Base-by-base conservation (phyloP, 2,329 filamentous ascomycete species). In the Cladophialophora carrionii region DNA sequence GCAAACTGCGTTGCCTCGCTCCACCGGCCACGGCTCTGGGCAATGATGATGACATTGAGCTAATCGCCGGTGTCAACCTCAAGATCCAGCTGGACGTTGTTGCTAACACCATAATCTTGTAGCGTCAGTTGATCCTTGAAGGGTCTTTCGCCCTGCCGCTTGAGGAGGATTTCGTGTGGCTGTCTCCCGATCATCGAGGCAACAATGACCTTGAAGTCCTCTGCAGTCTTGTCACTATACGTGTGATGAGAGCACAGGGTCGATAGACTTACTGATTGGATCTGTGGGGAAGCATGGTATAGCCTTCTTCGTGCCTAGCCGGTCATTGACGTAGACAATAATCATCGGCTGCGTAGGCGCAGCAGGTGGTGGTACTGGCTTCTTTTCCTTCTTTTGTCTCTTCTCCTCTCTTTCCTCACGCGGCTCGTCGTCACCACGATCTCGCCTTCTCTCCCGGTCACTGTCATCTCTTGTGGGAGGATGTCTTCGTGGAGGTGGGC, bases 261-360 rank as follows among this genome's bases (percentile, higher is more conserved):
- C 22, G 46, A 20, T 32, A 53, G 58, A 76, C 78, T 72, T 65
- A 80, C 80, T 89, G 70, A 97, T 88, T 7, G 88, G 88, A 78
- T 98, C 94, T 2, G 87, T 90, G 0, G 91, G 88, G 63, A 96
- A 82, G 76, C 93, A 97, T 0, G 94, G 94, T 69, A 98, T 95
- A 59, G 91, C 90, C 17, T 93, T 91, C 74, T 96, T 96, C n/a
- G 94, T 97, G 12, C 94, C 94, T 41, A 98, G 81, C n/a, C 94
- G 86, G 78, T 98, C 94, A 76, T 98, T 98, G 74, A 98, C 88
- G 73, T 94, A 87, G 20, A 98, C 93, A 58, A 96, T 86, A 71
- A 98, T 97, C 90, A 97, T 96, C 63, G 92, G 89, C 74, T 96
- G 90, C 5, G 82, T 79, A 46, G 75, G 77, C 67, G 76, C 73